Evolutionary conservation across 495 filamentous ascomycete genomes (phyloP).

Genomic region (Aspergillus leporis): DNA sequence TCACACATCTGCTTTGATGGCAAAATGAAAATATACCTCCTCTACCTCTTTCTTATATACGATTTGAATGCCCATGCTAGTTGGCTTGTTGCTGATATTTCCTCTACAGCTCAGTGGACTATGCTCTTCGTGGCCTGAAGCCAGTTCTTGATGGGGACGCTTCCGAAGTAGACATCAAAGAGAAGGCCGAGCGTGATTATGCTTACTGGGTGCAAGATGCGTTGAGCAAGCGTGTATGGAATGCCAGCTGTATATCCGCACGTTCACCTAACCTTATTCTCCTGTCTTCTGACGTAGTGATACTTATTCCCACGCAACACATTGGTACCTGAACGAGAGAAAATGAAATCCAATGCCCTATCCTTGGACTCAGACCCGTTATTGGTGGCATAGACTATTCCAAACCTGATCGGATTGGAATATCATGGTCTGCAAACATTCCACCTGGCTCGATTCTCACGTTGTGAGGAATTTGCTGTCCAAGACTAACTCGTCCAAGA

Average conservation of each 20-base stretch:
- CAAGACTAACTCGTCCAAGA: too few relatives aligned
- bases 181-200: conserved; percentile 45
- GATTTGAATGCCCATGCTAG: too few relatives aligned
- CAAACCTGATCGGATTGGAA: conserved; percentile 39
- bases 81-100: too few relatives aligned
- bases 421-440: conserved; percentile 18
- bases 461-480: too few relatives aligned
- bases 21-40: conserved; percentile 43
- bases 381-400: conserved; percentile 37
- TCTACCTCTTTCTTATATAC: too few relatives aligned
- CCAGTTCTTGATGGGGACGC: conserved; percentile 48
- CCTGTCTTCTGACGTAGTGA: not conserved
- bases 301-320: too few relatives aligned
- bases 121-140: conserved; percentile 52
- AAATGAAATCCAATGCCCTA: conserved; percentile 52
- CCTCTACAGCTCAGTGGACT: conserved; percentile 30
- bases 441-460: too few relatives aligned
- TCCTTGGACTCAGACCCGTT: conserved; percentile 42
- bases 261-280: conserved; percentile 6
- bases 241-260: conserved; percentile 42
- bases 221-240: conserved; percentile 44
- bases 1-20: conserved; percentile 54
- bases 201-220: conserved; percentile 39
- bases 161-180: conserved; percentile 40
- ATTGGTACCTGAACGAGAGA: conserved; percentile 30